A percentile compares a stretch with the other conserved stretches of the same genome.
Evolutionary conservation across 1,139 yeast species (phyloP).

Genomic region (Scheffersomyces stambukii): DNA sequence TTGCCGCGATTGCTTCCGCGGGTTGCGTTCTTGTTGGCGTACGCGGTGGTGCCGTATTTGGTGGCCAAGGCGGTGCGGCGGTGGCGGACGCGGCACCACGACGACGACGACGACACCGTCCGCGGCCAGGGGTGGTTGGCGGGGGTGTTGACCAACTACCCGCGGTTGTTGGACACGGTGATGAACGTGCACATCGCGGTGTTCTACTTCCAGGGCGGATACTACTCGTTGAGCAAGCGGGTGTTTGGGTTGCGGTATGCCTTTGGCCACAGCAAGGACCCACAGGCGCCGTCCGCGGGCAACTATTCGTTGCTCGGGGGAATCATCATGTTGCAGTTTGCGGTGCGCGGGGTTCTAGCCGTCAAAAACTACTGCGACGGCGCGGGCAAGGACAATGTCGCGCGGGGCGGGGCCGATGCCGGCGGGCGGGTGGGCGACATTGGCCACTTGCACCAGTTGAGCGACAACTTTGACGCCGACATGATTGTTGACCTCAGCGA

Average conservation of each 20-base stretch:
- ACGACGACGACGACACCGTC: too few relatives aligned
- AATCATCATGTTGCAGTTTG: constrained; percentile 58
- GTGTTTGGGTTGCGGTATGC: constrained; percentile 77
- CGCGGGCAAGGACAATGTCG: constrained; percentile 9
- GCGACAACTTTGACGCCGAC: constrained; percentile 12
- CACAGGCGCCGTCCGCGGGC: constrained; percentile 42
- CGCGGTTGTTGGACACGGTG: constrained; percentile 45
- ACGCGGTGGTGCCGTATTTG: constrained; percentile 55
- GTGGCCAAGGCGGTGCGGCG: constrained; percentile 30
- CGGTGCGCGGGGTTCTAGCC: constrained; percentile 40
- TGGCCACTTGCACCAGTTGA: constrained; percentile 17
- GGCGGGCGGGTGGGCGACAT: constrained; percentile 12
- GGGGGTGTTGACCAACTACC: constrained; percentile 28
- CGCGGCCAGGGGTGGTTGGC: constrained; percentile 6
- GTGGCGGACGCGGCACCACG: constrained; percentile 20
- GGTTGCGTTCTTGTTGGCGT: constrained; percentile 49
- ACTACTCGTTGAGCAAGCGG: constrained; percentile 74
- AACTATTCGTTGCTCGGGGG: constrained; percentile 79
- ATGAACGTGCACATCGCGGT: constrained; percentile 72
- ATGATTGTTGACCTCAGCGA: constrained; percentile 52
- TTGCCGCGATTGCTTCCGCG: constrained; percentile 50
- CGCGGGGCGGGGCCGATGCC: constrained; percentile 9
- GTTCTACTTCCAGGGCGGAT: constrained; percentile 78
- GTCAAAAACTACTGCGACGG: constrained; percentile 26
- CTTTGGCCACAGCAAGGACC: constrained; percentile 57